Conservation (phyloP, 768 basidiomycete species). For the Lactarius pseudohatsudake region DNA sequence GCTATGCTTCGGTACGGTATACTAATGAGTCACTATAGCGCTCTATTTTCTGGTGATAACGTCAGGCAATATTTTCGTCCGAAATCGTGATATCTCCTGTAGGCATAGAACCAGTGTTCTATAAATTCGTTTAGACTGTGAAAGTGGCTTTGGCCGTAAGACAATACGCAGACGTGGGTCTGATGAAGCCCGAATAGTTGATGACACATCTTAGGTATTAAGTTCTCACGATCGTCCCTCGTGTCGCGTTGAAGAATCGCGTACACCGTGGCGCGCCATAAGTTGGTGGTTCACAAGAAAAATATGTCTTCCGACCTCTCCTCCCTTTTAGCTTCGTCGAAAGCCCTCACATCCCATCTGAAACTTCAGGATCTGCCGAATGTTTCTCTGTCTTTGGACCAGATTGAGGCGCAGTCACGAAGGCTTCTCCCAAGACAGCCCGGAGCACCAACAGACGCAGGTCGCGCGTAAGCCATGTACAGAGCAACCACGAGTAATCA, state of each 20-base stretch:
- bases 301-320: slow-evolving; percentile 55
- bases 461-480: slow-evolving; percentile 60
- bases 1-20: neutral
- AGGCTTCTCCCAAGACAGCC: slow-evolving; percentile 75
- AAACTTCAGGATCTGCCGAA: slow-evolving; percentile 81
- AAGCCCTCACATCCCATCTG: slow-evolving; percentile 73
- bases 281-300: too few relatives aligned
- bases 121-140: neutral
- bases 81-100: neutral
- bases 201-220: neutral
- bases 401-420: slow-evolving; percentile 91
- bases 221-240: too few relatives aligned
- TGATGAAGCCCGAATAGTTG: too few relatives aligned
- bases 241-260: too few relatives aligned
- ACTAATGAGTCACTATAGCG: neutral
- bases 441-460: slow-evolving; percentile 59
- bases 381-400: slow-evolving; percentile 87
- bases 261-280: too few relatives aligned
- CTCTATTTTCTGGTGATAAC: neutral
- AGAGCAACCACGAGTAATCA: neutral
- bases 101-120: neutral
- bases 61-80: neutral
- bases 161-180: too few relatives aligned
- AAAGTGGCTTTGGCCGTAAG: neutral
- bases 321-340: slow-evolving; percentile 68